phyloP scores from a whole-genome alignment of 305 asterid species.

The Nicotiana rustica region DNA sequence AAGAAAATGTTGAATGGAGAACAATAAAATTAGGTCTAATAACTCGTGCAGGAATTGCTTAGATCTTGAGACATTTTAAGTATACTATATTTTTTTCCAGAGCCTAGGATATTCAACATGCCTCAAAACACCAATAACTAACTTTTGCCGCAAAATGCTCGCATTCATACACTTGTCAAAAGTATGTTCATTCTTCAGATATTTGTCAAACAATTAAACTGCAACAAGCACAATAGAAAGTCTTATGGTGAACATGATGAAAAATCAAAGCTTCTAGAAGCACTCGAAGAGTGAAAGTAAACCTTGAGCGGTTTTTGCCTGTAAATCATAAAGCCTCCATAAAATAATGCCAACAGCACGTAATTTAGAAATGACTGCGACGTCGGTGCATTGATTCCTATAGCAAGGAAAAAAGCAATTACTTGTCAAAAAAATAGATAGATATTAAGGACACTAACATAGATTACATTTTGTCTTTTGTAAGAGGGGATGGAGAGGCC shows the following conservation, averaged over 20 bases:
- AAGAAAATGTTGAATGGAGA: slow-evolving; percentile 25
- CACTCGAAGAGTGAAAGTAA: slow-evolving; percentile 35
- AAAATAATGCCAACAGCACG: slow-evolving; percentile 75
- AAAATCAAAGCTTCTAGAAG: slow-evolving; percentile 3
- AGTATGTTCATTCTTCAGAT: slow-evolving; percentile 5
- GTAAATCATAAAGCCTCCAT: slow-evolving; percentile 79
- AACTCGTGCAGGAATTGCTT: neutral
- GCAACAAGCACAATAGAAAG: neutral
- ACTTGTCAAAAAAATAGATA: slow-evolving; percentile 7
- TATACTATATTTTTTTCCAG: neutral
- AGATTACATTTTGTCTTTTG: neutral
- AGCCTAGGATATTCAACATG: slow-evolving; percentile 21
- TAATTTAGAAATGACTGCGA: slow-evolving; percentile 95
- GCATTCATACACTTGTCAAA: slow-evolving; percentile 13
- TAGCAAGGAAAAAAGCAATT: slow-evolving; percentile 17
- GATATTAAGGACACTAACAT: neutral
- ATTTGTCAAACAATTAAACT: neutral
- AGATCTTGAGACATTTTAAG: neutral
- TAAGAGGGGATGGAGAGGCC: neutral
- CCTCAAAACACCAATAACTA: neutral
- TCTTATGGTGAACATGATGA: slow-evolving; percentile 9
- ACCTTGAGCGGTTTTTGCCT: slow-evolving; percentile 86
- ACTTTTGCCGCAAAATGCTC: slow-evolving; percentile 16
- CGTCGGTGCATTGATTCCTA: slow-evolving; percentile 97
- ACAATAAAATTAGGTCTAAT: neutral